Conservation (phyloP, 208 protist species). For the Porcisia deanei region DNA sequence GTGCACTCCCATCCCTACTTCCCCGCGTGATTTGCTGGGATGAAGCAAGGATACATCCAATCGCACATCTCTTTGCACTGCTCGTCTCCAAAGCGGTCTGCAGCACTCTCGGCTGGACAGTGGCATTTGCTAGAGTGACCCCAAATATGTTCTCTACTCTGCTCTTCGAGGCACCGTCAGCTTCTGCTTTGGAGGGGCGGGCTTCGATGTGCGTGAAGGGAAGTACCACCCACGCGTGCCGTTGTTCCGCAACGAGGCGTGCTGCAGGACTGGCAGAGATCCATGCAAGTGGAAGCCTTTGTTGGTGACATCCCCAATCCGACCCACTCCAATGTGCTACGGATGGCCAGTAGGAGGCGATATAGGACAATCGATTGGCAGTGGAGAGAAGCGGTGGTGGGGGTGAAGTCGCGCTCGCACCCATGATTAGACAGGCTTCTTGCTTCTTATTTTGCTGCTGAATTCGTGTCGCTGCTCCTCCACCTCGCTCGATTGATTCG, state of each 20-base stretch:
- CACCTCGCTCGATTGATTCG: no score
- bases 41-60: not conserved
- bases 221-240: constrained; percentile 32
- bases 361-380: constrained; percentile 8
- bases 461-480: not conserved
- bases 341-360: constrained; percentile 25
- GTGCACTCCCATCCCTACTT: not conserved
- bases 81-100: constrained; percentile 12
- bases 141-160: constrained; percentile 20
- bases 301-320: not conserved
- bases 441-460: not conserved
- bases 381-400: not conserved
- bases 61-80: not conserved
- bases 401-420: not conserved
- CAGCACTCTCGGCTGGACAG: constrained; percentile 25
- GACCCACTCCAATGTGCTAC: constrained; percentile 3
- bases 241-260: constrained; percentile 47
- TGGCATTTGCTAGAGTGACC: constrained; percentile 35
- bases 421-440: not conserved
- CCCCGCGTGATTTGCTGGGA: not conserved
- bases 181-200: not conserved
- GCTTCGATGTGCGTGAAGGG: constrained; percentile 29
- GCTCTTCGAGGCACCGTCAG: not conserved
- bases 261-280: constrained; percentile 37
- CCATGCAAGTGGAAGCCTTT: constrained; percentile 46